Evolutionary conservation across 2,329 filamentous ascomycete genomes (phyloP).

Genomic region (Venturia oleaginea): DNA sequence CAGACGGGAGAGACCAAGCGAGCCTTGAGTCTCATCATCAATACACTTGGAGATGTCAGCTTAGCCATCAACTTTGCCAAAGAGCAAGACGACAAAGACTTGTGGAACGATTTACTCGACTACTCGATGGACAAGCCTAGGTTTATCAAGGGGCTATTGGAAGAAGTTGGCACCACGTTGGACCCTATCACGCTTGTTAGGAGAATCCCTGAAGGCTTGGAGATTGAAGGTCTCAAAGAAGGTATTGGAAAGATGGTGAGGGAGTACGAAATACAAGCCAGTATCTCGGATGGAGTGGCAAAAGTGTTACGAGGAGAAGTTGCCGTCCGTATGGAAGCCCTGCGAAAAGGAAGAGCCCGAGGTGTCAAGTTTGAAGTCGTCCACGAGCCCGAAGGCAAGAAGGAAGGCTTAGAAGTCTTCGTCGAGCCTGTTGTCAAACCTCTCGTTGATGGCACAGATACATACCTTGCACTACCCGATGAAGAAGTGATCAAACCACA

Average conservation of each 20-base stretch:
- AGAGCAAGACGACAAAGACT: conserved; percentile 79
- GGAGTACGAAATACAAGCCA: conserved; percentile 91
- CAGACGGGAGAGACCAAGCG: conserved; percentile 92
- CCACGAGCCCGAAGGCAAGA: conserved; percentile 30
- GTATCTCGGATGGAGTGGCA: conserved; percentile 83
- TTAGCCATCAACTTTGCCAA: conserved; percentile 94
- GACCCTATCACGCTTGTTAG: conserved; percentile 84
- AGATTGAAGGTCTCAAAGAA: conserved; percentile 82
- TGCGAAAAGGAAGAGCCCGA: conserved; percentile 70
- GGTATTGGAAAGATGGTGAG: conserved; percentile 85
- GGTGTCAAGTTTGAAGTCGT: conserved; percentile 83
- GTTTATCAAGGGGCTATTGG: conserved; percentile 85
- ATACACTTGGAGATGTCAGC: conserved; percentile 80
- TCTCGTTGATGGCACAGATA: neutral
- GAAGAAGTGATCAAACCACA: conserved; percentile 16
- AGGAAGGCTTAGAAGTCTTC: conserved; percentile 22
- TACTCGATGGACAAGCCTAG: conserved; percentile 97
- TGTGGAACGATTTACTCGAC: conserved; percentile 90
- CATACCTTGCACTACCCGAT: conserved; percentile 1
- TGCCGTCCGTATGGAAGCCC: conserved; percentile 66
- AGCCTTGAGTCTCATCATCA: conserved; percentile 86
- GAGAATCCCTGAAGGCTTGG: conserved; percentile 83
- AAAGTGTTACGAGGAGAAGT: conserved; percentile 83
- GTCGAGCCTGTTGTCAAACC: conserved; percentile 21
- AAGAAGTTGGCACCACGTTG: conserved; percentile 89